phyloP scores from a whole-genome alignment of 768 basidiomycete genomes.

The Nidularia pulvinata region DNA sequence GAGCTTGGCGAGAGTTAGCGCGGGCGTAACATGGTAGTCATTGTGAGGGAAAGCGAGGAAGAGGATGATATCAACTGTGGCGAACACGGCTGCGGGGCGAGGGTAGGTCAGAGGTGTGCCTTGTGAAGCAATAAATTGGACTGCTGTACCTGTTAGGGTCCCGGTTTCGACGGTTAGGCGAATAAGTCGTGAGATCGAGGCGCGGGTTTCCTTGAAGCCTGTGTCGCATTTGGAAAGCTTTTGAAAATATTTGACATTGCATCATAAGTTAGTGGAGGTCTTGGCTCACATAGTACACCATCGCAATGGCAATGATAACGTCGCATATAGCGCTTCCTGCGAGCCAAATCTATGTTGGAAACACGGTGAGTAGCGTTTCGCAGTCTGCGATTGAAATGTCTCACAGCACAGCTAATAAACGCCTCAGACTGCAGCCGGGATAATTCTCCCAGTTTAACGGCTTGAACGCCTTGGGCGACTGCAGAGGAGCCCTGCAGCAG shows the following conservation, averaged over 20 bases:
- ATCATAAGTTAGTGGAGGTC: slow-evolving; percentile 11
- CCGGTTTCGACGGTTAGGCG: slow-evolving; percentile 23
- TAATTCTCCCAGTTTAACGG: neutral
- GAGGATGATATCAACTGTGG: slow-evolving; percentile 18
- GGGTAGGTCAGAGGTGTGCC: slow-evolving; percentile 9
- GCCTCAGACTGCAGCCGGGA: neutral
- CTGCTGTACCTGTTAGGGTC: slow-evolving; percentile 16
- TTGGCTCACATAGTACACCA: slow-evolving; percentile 20
- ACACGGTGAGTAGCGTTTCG: neutral
- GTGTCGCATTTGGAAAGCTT: neutral
- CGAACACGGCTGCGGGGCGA: slow-evolving; percentile 4
- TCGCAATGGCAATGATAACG: slow-evolving; percentile 18
- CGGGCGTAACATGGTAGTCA: slow-evolving; percentile 10
- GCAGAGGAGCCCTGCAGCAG: neutral
- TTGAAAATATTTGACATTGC: neutral
- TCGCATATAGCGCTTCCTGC: slow-evolving; percentile 18
- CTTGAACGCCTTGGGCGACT: neutral
- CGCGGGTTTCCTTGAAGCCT: neutral
- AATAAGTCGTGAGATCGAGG: slow-evolving; percentile 13
- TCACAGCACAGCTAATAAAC: neutral
- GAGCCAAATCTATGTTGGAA: slow-evolving; percentile 8
- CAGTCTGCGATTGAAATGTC: neutral
- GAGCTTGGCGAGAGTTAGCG: neutral
- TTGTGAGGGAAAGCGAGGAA: slow-evolving; percentile 20
- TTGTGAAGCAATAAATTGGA: neutral